A percentile compares a stretch with the other conserved stretches of the same genome.
These are phyloP conservation scores for Hordeum vulgare DNA, from an alignment of 176 grass and related monocot genomes.

Conservation along the genomic window MorexV3_pseudomolecules_assembly NC_058523.1:419966179-419966678, in stretches of 20 bases:
- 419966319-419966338: conserved; percentile 20
- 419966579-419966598: neutral
- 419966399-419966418: neutral
- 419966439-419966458: neutral
- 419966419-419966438: neutral
- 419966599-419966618: too few relatives aligned
- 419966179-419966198: neutral
- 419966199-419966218: conserved; percentile 23
- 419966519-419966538: neutral
- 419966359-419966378: conserved; percentile 9
- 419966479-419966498: neutral
- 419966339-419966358: conserved; percentile 1
- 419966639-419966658: too few relatives aligned
- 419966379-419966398: neutral
- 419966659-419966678: too few relatives aligned
- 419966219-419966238: neutral
- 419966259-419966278: conserved; percentile 19
- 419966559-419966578: neutral
- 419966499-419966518: neutral
- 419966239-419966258: conserved; percentile 15
- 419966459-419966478: neutral
- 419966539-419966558: neutral
- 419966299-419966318: neutral
- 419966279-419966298: conserved; percentile 10
- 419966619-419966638: too few relatives aligned